phyloP scores from a whole-genome alignment of 2,329 filamentous ascomycete genomes.

The Coniosporium tulheliwenetii region DNA sequence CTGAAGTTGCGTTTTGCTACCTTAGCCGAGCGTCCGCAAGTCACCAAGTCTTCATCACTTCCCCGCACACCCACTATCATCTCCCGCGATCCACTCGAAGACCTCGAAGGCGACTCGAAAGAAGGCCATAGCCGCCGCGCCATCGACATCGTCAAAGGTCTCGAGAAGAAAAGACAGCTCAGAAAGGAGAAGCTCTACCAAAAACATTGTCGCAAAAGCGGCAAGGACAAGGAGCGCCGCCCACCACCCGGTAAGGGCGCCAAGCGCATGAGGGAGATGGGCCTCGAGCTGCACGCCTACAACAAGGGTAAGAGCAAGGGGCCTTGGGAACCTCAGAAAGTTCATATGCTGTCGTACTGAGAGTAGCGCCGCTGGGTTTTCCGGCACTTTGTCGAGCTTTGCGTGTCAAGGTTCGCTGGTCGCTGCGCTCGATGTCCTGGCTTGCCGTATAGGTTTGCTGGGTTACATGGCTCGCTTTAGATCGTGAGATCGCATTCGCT shows the following conservation, averaged over 20 bases:
- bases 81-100: constrained; percentile 14
- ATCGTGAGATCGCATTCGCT: no score
- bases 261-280: constrained; percentile 85
- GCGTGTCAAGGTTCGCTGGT: no score
- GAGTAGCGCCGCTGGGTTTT: constrained; percentile 3
- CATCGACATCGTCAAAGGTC: constrained; percentile 91
- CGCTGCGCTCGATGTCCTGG: no score
- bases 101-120: constrained; percentile 20
- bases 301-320: constrained; percentile 36
- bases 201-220: constrained; percentile 73
- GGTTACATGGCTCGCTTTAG: no score
- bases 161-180: constrained; percentile 86
- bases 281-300: constrained; percentile 72
- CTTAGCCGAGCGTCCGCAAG: constrained; percentile 45
- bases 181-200: constrained; percentile 85
- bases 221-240: constrained; percentile 52
- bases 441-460: no score
- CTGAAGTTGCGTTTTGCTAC: constrained; percentile 29
- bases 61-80: constrained; percentile 59
- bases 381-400: no score
- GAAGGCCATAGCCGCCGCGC: constrained; percentile 66
- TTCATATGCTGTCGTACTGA: constrained; percentile 30
- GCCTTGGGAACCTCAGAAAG: constrained; percentile 10
- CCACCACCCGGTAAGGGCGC: constrained; percentile 73
- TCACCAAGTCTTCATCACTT: constrained; percentile 72